Percentiles rank a stretch among this genome's conserved stretches.
phyloP scores from a whole-genome alignment of 1,284 basidiomycete species.

The Trichosporon inkin region DNA sequence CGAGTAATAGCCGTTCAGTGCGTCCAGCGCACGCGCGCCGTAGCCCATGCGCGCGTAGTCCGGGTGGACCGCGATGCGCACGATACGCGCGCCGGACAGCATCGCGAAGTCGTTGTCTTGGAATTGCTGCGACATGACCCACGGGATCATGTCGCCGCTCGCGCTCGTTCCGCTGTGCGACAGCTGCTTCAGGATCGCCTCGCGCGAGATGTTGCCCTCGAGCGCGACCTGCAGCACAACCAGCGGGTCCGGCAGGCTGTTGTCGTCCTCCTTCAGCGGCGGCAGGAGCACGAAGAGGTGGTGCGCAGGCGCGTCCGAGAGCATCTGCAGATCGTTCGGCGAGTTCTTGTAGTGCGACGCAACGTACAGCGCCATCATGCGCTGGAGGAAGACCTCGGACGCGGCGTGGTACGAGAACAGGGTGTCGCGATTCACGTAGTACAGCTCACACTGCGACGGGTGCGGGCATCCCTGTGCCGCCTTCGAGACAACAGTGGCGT shows the following conservation, averaged over 20 bases:
- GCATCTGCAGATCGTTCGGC: conserved; percentile 94
- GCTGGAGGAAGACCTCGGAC: conserved; percentile 91
- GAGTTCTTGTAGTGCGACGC: conserved; percentile 99
- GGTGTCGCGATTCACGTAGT: conserved; percentile 93
- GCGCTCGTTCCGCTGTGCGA: conserved; percentile 53
- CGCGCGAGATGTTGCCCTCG: conserved; percentile 87
- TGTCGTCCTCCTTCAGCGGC: conserved; percentile 80
- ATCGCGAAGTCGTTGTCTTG: conserved; percentile 92
- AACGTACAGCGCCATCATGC: conserved; percentile 98
- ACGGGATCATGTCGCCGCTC: conserved; percentile 96
- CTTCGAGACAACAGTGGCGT: conserved; percentile 70
- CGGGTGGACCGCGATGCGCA: conserved; percentile 94
- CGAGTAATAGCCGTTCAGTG: conserved; percentile 83
- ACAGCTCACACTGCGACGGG: conserved; percentile 88
- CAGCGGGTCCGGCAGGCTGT: conserved; percentile 81
- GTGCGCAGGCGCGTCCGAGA: conserved; percentile 95
- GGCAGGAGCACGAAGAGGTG: conserved; percentile 94
- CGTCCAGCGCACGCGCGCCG: conserved; percentile 83
- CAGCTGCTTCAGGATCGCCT: conserved; percentile 80
- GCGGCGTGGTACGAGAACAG: conserved; percentile 97
- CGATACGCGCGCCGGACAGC: conserved; percentile 85
- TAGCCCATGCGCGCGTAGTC: conserved; percentile 98
- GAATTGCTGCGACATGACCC: conserved; percentile 87
- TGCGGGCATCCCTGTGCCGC: conserved; percentile 80
- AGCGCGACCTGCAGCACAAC: conserved; percentile 93